phyloP scores from a whole-genome alignment of 257 asterid genomes.

The Solanum ossicruentum region DNA sequence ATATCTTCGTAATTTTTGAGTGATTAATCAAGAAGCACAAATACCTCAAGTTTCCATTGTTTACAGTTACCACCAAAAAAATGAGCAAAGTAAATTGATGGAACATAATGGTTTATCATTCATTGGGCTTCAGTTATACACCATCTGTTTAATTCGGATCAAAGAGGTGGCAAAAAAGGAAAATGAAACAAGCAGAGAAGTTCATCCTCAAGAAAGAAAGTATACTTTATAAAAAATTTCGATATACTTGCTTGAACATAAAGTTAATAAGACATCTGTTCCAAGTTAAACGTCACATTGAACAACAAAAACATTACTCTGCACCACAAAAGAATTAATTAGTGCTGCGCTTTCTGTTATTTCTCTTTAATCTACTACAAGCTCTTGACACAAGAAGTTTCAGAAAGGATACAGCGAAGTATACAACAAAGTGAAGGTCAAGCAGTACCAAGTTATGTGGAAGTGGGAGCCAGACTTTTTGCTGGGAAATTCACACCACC shows the following conservation, averaged over 20 bases:
- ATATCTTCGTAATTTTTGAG: background rate
- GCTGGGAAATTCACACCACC: slow-evolving; percentile 22
- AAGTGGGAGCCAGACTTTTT: slow-evolving; percentile 21
- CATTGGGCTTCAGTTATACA: slow-evolving; percentile 8
- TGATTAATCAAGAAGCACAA: background rate
- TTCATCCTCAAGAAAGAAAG: slow-evolving; percentile 13
- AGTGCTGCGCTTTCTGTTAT: slow-evolving; percentile 17
- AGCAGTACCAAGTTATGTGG: slow-evolving; percentile 12
- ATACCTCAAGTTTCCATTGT: background rate
- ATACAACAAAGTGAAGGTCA: slow-evolving; percentile 16
- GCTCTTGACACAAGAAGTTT: slow-evolving; percentile 3
- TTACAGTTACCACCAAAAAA: background rate
- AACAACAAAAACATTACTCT: slow-evolving; percentile 21
- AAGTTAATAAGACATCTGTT: slow-evolving; percentile 11
- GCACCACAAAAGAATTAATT: slow-evolving; percentile 25
- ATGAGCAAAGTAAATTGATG: background rate
- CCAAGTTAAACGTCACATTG: slow-evolving; percentile 21
- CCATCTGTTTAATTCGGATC: slow-evolving; percentile 5
- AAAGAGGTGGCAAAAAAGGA: background rate
- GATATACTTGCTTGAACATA: slow-evolving; percentile 7
- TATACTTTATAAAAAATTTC: background rate
- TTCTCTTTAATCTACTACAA: slow-evolving; percentile 9
- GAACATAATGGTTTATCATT: slow-evolving; percentile 1
- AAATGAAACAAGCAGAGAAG: slow-evolving; percentile 6
- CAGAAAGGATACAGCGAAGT: slow-evolving; percentile 18